These are phyloP conservation scores for Hippophae gyantsensis DNA, from an alignment of 306 rosid genomes.

Conservation along the genomic window DNA sequence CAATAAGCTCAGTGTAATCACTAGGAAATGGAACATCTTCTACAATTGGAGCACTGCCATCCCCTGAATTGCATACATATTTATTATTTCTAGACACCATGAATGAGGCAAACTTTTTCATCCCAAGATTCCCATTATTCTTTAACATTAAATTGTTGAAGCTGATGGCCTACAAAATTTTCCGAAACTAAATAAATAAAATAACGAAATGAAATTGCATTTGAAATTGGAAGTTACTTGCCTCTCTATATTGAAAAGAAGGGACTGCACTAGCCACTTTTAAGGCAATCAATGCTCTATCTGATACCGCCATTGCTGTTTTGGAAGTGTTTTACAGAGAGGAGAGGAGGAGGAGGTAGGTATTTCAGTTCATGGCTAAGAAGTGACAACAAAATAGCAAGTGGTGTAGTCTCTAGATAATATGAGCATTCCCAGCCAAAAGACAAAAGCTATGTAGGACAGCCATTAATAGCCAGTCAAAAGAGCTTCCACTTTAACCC, in stretches of 20 bases:
- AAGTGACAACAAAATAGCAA: constrained; percentile 9
- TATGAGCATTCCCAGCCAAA: not conserved
- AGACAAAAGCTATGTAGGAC: no score
- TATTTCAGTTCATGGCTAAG: not conserved
- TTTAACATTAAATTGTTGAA: constrained; percentile 19
- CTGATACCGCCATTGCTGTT: constrained; percentile 38
- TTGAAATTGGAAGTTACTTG: constrained; percentile 11
- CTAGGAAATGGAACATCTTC: constrained; percentile 53
- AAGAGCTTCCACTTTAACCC: no score
- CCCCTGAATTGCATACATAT: constrained; percentile 31
- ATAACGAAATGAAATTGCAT: not conserved
- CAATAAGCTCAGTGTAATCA: constrained; percentile 74
- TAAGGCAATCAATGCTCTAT: constrained; percentile 17
- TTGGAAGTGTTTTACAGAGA: not conserved
- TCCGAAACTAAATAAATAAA: not conserved
- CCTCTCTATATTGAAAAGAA: constrained; percentile 32
- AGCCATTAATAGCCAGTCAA: no score
- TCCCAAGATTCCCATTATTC: constrained; percentile 19
- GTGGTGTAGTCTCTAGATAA: constrained; percentile 9
- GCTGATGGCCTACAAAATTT: constrained; percentile 26
- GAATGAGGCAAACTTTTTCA: constrained; percentile 10
- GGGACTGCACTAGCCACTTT: constrained; percentile 28
- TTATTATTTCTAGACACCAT: constrained; percentile 18
- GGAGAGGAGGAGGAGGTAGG: not conserved
- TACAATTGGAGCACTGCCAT: constrained; percentile 32